A percentile compares a stretch with the other conserved stretches of the same genome.
These are phyloP conservation scores for Neonectria ditissima DNA, from an alignment of 2,329 filamentous ascomycete species.

Conservation along the genomic window DNA sequence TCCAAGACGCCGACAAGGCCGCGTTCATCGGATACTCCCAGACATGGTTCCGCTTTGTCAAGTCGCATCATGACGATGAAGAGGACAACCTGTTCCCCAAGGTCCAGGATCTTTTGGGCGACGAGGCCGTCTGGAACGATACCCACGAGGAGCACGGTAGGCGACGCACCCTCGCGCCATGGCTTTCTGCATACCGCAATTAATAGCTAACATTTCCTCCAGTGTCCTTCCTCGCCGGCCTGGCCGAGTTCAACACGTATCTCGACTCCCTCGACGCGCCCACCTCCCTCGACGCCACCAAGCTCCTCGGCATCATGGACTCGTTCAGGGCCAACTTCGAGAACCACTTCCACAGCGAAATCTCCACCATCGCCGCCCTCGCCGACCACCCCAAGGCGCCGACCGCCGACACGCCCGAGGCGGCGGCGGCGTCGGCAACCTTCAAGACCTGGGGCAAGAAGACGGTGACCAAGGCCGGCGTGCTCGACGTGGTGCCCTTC, in stretches of 20 bases:
- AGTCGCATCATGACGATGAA: constrained; percentile 71
- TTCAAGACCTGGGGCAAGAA: constrained; percentile 73
- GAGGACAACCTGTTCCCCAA: constrained; percentile 67
- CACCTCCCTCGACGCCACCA: constrained; percentile 56
- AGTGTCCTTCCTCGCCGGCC: constrained; percentile 63
- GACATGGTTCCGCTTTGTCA: constrained; percentile 70
- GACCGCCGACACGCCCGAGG: constrained; percentile 57
- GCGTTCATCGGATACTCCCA: constrained; percentile 70
- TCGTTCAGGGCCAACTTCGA: constrained; percentile 64
- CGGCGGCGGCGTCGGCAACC: constrained; percentile 58
- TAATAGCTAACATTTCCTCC: neutral
- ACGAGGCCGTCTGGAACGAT: constrained; percentile 62
- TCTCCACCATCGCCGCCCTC: constrained; percentile 62
- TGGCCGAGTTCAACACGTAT: constrained; percentile 65
- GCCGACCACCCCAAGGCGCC: constrained; percentile 64
- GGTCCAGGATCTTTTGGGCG: constrained; percentile 63
- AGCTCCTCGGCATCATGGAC: constrained; percentile 63
- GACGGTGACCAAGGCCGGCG: constrained; percentile 71
- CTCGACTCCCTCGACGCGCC: constrained; percentile 57
- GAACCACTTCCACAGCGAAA: constrained; percentile 67
- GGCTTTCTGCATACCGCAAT: neutral
- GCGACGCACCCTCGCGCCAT: constrained; percentile 20
- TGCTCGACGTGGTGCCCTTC: constrained; percentile 71
- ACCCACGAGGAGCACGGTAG: constrained; percentile 68
- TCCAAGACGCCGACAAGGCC: constrained; percentile 62